Conservation (phyloP, 1,139 yeast species). For the Hansenula sp. region DNA sequence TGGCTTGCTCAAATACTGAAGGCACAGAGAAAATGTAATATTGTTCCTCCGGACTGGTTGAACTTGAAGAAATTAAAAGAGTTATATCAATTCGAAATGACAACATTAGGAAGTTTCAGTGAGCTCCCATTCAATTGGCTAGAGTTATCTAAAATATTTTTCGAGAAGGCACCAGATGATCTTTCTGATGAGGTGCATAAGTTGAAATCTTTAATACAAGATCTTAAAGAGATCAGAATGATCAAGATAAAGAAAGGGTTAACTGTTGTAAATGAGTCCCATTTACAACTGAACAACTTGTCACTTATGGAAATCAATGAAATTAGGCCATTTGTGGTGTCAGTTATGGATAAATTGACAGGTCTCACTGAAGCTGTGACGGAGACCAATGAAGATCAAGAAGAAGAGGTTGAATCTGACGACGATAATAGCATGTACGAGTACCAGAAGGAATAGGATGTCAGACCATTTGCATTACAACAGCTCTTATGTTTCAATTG, state of each 20-base stretch:
- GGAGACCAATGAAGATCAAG: conserved; percentile 23
- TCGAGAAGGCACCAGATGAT: conserved; percentile 69
- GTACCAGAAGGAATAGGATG: neutral
- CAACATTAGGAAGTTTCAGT: conserved; percentile 56
- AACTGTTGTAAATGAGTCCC: conserved; percentile 72
- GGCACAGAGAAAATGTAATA: conserved; percentile 80
- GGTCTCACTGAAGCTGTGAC: conserved; percentile 43
- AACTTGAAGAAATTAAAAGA: conserved; percentile 49
- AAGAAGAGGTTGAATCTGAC: conserved; percentile 6
- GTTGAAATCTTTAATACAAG: conserved; percentile 66
- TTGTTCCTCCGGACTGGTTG: conserved; percentile 90
- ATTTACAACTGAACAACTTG: conserved; percentile 78
- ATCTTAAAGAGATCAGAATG: conserved; percentile 76
- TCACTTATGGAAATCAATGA: conserved; percentile 86
- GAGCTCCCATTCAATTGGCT: conserved; percentile 86
- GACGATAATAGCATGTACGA: conserved; percentile 1
- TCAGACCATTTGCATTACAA: no score
- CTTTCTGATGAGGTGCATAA: conserved; percentile 56
- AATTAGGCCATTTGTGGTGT: conserved; percentile 73
- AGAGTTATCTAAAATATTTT: conserved; percentile 66
- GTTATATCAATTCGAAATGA: conserved; percentile 66
- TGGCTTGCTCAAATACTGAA: conserved; percentile 88
- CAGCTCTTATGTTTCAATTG: no score
- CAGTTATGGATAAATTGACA: conserved; percentile 75
- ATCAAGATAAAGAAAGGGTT: conserved; percentile 82